Evolutionary conservation across 2,329 filamentous ascomycete species (phyloP), one percentile per base, ranked within the genome.

Genomic region (Epichloe gansuensis): DNA sequence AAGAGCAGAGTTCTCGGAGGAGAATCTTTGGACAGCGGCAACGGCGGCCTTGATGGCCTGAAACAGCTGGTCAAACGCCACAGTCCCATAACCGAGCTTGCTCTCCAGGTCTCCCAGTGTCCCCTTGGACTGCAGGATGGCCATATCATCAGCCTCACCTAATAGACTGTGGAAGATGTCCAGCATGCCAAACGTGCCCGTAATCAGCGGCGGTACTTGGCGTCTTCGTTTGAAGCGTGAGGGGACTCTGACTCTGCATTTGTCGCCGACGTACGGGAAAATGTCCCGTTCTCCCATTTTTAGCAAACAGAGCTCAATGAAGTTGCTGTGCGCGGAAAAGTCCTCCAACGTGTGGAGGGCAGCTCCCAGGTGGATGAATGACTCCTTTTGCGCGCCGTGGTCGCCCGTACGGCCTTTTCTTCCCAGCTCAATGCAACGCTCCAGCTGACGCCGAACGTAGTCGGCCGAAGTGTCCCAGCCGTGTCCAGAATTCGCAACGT

Each of bases 391-490:
- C 3, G 57, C 56, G 21, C 34, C 42, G 40, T 57, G 51, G 61
- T 89, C 83, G 40, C 78, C 77, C 55, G 86, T 81, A 56, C 77
- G 80, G 40, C 82, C 82, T 42, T 74, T 76, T 8, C 85, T 75
- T 15, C 85, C 85, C 54, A 77, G 85, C 63, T 87, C 82, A 52
- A 89, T 85, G 62, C 82, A 80, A 50, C 83, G 77, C 13, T 73
- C 71, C 52, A 89, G 69, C 58, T 84, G 86, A 66, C 79, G 83
- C 58, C 80, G 81, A 54, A 94, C 74, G 60, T 89, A 95, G 42
- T 86, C 89, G 5, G 85, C 73, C 56, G 88, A 93, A 4, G 90
- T 96, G 1, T 89, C 87, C 85, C 89, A 95, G 31, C 80, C 78
- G 3, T 61, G 55, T 4, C 87, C 86, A 9, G 71, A 73, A 61